Evolutionary conservation across 352 stramenopile genomes (phyloP).

Genomic region (Pythium apleroticum): DNA sequence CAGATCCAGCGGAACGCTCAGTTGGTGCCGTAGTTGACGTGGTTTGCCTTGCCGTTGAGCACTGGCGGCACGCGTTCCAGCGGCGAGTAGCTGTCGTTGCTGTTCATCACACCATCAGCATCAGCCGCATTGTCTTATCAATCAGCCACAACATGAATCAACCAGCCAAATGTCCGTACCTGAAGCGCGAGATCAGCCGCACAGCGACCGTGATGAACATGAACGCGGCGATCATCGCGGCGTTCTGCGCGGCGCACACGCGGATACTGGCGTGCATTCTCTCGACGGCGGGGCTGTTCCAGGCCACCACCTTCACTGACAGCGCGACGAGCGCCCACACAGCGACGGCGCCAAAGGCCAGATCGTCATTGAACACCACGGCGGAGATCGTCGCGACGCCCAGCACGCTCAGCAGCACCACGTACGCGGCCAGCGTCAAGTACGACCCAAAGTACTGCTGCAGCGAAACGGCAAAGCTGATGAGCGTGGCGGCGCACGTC

Average conservation of each 20-base stretch:
- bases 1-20: too few species aligned
- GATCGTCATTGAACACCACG: slow-evolving; percentile 58
- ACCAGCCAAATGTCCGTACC: slow-evolving; percentile 8
- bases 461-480: slow-evolving; percentile 60
- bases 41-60: slow-evolving; percentile 26
- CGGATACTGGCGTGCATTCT: slow-evolving; percentile 59
- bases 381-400: slow-evolving; percentile 50
- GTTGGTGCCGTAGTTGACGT: slow-evolving; percentile 24
- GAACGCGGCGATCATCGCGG: slow-evolving; percentile 58
- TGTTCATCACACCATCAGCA: neutral
- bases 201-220: slow-evolving; percentile 50
- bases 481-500: slow-evolving; percentile 67
- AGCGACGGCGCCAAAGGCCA: slow-evolving; percentile 62
- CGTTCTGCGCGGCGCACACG: slow-evolving; percentile 57
- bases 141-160: neutral
- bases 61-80: slow-evolving; percentile 21
- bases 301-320: slow-evolving; percentile 46
- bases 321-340: slow-evolving; percentile 67
- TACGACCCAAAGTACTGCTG: slow-evolving; percentile 51
- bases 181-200: slow-evolving; percentile 19
- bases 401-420: slow-evolving; percentile 58
- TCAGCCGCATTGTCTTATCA: neutral
- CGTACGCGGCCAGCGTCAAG: slow-evolving; percentile 57
- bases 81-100: slow-evolving; percentile 11
- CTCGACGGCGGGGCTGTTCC: slow-evolving; percentile 38